phyloP scores from a whole-genome alignment of 768 basidiomycete species.

The Suillus subalutaceus region DNA sequence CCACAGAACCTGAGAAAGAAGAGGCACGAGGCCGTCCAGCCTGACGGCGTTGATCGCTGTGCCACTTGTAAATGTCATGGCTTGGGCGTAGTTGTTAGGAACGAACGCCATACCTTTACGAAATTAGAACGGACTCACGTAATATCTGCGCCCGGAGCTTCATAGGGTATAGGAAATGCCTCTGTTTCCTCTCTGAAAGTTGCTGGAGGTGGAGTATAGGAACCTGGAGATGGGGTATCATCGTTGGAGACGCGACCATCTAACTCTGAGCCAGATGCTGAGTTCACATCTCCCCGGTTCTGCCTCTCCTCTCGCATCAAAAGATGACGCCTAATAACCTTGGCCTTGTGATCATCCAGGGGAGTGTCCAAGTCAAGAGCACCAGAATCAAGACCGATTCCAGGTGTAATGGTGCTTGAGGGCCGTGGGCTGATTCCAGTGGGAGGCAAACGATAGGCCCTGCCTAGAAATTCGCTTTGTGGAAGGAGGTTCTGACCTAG shows the following conservation, averaged over 20 bases:
- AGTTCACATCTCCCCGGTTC: slow-evolving; percentile 26
- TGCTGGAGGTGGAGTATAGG: slow-evolving; percentile 29
- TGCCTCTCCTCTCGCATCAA: slow-evolving; percentile 67
- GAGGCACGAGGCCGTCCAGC: slow-evolving; percentile 65
- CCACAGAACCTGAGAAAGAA: slow-evolving; percentile 62
- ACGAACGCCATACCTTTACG: slow-evolving; percentile 13
- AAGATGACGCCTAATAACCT: slow-evolving; percentile 78
- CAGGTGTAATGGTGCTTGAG: slow-evolving; percentile 28
- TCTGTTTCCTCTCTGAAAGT: slow-evolving; percentile 55
- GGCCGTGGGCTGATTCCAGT: slow-evolving; percentile 44
- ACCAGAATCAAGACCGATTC: slow-evolving; percentile 32
- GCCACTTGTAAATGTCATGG: slow-evolving; percentile 96
- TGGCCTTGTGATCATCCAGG: slow-evolving; percentile 82
- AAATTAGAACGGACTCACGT: slow-evolving; percentile 64
- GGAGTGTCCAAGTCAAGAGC: slow-evolving; percentile 57
- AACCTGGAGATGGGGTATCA: slow-evolving; percentile 25
- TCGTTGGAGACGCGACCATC: slow-evolving; percentile 16
- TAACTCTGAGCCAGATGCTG: slow-evolving; percentile 27
- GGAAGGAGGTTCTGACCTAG: slow-evolving; percentile 8
- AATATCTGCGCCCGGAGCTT: slow-evolving; percentile 86
- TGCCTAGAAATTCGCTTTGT: slow-evolving; percentile 19
- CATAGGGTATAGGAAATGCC: slow-evolving; percentile 85
- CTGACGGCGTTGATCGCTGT: slow-evolving; percentile 69
- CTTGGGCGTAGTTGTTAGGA: slow-evolving; percentile 38
- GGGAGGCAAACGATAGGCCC: slow-evolving; percentile 28